Percentiles rank a stretch among this genome's conserved stretches.
These are phyloP conservation scores for Aspergillus bertholletiae DNA, from an alignment of 495 filamentous ascomycete genomes.

Conservation along the genomic window DNA sequence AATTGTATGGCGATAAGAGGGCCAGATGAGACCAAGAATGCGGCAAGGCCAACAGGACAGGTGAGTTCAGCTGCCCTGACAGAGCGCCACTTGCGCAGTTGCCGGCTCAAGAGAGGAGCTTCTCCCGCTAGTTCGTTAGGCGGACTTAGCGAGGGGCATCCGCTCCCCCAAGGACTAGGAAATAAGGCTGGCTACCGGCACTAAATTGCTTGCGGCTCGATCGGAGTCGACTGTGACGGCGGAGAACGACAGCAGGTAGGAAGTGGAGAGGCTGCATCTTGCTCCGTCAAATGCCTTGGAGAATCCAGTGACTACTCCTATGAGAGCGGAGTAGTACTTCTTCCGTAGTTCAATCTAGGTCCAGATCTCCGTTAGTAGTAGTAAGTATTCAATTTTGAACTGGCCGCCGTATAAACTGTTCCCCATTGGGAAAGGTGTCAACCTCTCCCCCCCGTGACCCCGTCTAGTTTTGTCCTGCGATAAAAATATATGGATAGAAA, in stretches of 20 bases:
- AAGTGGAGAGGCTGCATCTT: too few species aligned
- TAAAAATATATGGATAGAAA: too few species aligned
- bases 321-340: too few species aligned
- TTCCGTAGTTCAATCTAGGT: too few species aligned
- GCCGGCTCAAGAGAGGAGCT: neutral
- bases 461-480: too few species aligned
- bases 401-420: too few species aligned
- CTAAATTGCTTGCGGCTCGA: neutral
- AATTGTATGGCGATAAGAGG: slow-evolving; percentile 13
- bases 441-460: too few species aligned
- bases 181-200: slow-evolving; percentile 18
- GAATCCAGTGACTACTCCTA: too few species aligned
- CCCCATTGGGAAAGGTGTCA: too few species aligned
- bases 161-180: neutral
- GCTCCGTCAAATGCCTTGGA: too few species aligned
- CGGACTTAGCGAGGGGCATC: slow-evolving; percentile 7
- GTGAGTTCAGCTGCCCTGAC: slow-evolving; percentile 31
- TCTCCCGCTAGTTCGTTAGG: slow-evolving; percentile 20
- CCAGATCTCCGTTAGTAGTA: too few species aligned
- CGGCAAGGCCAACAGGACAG: slow-evolving; percentile 14
- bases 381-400: too few species aligned
- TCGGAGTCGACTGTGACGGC: neutral
- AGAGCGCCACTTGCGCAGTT: slow-evolving; percentile 25
- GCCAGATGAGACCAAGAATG: slow-evolving; percentile 11
- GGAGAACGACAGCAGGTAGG: neutral